Evolutionary conservation across 176 grass and related monocot genomes (phyloP).

Genomic region (Rhynchospora breviuscula): DNA sequence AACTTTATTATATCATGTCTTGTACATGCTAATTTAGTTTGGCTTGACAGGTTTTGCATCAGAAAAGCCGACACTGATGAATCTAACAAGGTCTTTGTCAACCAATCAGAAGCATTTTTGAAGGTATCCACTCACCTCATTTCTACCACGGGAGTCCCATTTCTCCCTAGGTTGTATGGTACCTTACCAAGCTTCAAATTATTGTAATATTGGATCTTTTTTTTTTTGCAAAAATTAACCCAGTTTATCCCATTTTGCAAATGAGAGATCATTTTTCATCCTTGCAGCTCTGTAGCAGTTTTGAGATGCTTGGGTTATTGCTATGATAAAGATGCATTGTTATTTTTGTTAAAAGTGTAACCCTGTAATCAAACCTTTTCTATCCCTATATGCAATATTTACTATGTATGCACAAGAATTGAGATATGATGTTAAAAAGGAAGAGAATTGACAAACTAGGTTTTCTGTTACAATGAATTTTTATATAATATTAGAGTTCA

Average conservation of each 20-base stretch:
- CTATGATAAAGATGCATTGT: background rate
- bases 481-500: background rate
- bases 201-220: background rate
- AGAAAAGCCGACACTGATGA: constrained; percentile 65
- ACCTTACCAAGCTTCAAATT: background rate
- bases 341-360: background rate
- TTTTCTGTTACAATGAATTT: background rate
- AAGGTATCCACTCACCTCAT: constrained; percentile 36
- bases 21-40: constrained; percentile 14
- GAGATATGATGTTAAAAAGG: background rate
- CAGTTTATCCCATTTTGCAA: background rate
- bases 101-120: constrained; percentile 68
- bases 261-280: background rate
- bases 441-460: background rate
- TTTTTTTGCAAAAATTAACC: background rate
- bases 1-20: background rate
- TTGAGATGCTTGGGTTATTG: background rate
- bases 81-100: constrained; percentile 77
- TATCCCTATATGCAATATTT: background rate
- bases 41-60: constrained; percentile 46
- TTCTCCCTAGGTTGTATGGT: background rate
- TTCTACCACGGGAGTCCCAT: background rate
- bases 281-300: background rate
- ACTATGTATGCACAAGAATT: background rate
- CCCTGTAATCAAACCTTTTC: background rate